Evolutionary conservation across 2,329 filamentous ascomycete species (phyloP), one percentile per base, ranked within the genome.

Genomic region (Seiridium unicorne): DNA sequence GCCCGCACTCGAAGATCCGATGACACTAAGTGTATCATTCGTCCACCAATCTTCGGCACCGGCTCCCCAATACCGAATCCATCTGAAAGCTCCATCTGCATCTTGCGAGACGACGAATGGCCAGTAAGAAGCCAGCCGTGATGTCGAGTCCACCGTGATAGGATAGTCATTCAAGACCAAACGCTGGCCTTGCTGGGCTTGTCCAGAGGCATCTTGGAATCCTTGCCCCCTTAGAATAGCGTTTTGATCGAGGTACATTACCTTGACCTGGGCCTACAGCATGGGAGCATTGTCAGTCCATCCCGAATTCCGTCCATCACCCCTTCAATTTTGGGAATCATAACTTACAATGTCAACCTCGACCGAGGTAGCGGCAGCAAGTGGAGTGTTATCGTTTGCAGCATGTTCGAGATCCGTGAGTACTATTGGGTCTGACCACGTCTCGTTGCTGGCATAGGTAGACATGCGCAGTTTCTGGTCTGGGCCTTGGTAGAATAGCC

Each of bases 1-100:
- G 8, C 56, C 61, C 3, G 60, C 44, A 3, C 56, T 55, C 18
- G 57, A 44, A 10, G 65, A 62, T 9, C 62, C 64, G 38, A 55
- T 58, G 7, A 67, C 49, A 13, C 44, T 48, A 54, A 63, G 62
- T 34, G 61, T 48, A 3, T 62, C 64, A 46, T 63, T 59, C 26
- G 44, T 51, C 51, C 51, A 60, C n/a, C 46, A 47, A 3, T 35
- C 35, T 2, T 13, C 48, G 3, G 5, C 4, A 34, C 8, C 9
- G 26, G 6, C 5, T 26, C 46, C 54, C 54, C 54, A 60, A 47
- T 60, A 60, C 13, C 59, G 53, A 5, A 48, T 40, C 59, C 59
- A 60, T 8, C 54, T 44, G 38, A 60, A 49, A 3, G 18, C n/a
- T 13, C 54, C 54, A 34, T 46, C 59, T 11, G 7, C 36, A 34